Conservation (phyloP, 106 monocot genomes). For the Acanthochlamys bracteata region DNA sequence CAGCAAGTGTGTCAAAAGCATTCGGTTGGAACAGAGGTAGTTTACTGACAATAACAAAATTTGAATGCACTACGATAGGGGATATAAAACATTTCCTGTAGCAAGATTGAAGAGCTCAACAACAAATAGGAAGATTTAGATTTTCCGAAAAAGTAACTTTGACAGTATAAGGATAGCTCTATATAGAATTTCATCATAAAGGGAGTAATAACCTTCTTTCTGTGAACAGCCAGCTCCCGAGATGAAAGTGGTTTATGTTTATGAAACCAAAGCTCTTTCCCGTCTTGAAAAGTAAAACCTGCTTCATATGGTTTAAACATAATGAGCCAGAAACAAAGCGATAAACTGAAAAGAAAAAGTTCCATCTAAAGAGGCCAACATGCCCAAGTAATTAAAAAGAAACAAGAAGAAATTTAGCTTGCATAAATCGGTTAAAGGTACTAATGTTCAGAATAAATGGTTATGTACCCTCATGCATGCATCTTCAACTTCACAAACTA, state of each 20-base stretch:
- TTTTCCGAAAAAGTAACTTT: not conserved
- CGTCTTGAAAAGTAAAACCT: conserved; percentile 23
- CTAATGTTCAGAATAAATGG: too few relatives aligned
- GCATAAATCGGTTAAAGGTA: too few relatives aligned
- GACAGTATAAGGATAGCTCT: not conserved
- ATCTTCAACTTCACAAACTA: too few relatives aligned
- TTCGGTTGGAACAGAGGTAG: too few relatives aligned
- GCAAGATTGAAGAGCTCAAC: not conserved
- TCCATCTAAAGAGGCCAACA: too few relatives aligned
- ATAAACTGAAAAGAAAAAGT: conserved; percentile 1
- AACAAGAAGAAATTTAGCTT: too few relatives aligned
- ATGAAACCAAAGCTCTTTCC: conserved; percentile 75
- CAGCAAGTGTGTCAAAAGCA: too few relatives aligned
- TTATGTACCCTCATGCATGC: too few relatives aligned
- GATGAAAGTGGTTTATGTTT: conserved; percentile 58
- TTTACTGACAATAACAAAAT: not conserved
- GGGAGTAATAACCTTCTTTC: conserved; percentile 67
- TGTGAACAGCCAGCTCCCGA: conserved; percentile 68
- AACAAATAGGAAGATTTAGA: not conserved
- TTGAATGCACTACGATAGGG: not conserved
- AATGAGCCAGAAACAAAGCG: conserved; percentile 9
- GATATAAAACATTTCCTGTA: not conserved
- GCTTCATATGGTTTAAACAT: conserved; percentile 4
- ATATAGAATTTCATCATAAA: too few relatives aligned
- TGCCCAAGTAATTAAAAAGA: too few relatives aligned